Evolutionary conservation across 1,284 basidiomycete species (phyloP).

Genomic region (Malassezia vespertilionis): DNA sequence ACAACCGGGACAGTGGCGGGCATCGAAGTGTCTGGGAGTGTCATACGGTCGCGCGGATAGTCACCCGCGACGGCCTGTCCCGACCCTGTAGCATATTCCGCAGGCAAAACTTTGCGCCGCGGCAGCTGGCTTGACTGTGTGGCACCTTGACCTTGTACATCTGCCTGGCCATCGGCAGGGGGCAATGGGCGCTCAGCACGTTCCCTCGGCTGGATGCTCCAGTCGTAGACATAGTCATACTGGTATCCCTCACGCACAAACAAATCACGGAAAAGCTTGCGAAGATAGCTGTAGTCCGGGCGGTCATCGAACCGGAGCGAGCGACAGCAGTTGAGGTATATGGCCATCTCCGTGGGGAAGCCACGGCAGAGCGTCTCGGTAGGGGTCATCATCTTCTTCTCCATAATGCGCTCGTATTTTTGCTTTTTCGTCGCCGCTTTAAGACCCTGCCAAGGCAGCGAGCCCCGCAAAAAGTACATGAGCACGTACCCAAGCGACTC

Average conservation of each 20-base stretch:
- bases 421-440: conserved; percentile 48
- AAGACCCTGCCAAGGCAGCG: conserved; percentile 46
- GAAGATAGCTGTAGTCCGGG: conserved; percentile 48
- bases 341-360: conserved; percentile 48
- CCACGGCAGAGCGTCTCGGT: conserved; percentile 48
- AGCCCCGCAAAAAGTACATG: conserved; percentile 48
- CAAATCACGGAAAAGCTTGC: conserved; percentile 49
- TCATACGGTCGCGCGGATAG: conserved; percentile 8
- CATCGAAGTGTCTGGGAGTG: conserved; percentile 1
- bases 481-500: conserved; percentile 46
- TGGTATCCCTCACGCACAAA: conserved; percentile 48
- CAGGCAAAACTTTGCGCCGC: conserved; percentile 42
- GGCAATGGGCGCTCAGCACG: conserved; percentile 30
- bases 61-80: background rate
- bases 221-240: conserved; percentile 48
- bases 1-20: background rate
- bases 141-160: conserved; percentile 12
- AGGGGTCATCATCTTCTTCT: conserved; percentile 49
- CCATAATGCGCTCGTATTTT: conserved; percentile 49
- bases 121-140: conserved; percentile 29
- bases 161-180: conserved; percentile 18
- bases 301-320: conserved; percentile 48
- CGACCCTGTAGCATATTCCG: conserved; percentile 5
- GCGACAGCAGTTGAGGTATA: conserved; percentile 48
- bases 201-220: conserved; percentile 44